Conservation (phyloP, 495 filamentous ascomycete species). For the Aspergillus asperescens region DNA sequence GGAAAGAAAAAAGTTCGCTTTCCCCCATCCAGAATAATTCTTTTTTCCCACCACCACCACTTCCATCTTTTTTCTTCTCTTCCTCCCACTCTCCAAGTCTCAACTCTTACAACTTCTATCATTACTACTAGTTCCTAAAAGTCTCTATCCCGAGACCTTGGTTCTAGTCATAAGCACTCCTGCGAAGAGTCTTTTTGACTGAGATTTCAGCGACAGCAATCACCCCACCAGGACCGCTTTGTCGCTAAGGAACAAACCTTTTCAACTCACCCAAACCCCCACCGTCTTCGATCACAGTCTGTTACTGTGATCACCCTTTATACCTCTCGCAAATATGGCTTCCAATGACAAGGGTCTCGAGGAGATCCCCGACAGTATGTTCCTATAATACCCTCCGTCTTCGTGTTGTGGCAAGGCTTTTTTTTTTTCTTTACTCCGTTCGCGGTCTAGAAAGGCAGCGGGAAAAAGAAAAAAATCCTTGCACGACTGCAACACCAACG, state of each 20-base stretch:
- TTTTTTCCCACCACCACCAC: conserved; percentile 31
- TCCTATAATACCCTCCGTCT: conserved; percentile 14
- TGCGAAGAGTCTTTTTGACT: conserved; percentile 25
- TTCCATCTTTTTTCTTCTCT: conserved; percentile 18
- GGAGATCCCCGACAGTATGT: conserved; percentile 85
- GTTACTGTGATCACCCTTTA: conserved; percentile 66
- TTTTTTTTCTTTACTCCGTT: conserved; percentile 26
- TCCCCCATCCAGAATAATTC: conserved; percentile 11
- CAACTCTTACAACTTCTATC: conserved; percentile 17
- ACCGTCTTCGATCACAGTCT: conserved; percentile 52
- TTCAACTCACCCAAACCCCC: conserved; percentile 34
- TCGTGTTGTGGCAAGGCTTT: conserved; percentile 9
- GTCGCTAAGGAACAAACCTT: conserved; percentile 33
- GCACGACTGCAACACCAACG: background rate
- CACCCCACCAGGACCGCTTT: conserved; percentile 28
- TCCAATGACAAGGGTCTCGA: conserved; percentile 88
- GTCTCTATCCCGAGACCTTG: conserved; percentile 37
- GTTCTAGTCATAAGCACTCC: conserved; percentile 29
- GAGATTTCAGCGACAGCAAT: conserved; percentile 29
- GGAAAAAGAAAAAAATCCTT: conserved; percentile 9
- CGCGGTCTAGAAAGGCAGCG: conserved; percentile 8
- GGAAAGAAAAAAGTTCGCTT: conserved; percentile 34
- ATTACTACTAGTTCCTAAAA: conserved; percentile 25
- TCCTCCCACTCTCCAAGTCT: conserved; percentile 23
- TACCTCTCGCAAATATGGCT: conserved; percentile 86